phyloP scores from a whole-genome alignment of 139 green algal species.

The Eudorina sp. region DNA sequence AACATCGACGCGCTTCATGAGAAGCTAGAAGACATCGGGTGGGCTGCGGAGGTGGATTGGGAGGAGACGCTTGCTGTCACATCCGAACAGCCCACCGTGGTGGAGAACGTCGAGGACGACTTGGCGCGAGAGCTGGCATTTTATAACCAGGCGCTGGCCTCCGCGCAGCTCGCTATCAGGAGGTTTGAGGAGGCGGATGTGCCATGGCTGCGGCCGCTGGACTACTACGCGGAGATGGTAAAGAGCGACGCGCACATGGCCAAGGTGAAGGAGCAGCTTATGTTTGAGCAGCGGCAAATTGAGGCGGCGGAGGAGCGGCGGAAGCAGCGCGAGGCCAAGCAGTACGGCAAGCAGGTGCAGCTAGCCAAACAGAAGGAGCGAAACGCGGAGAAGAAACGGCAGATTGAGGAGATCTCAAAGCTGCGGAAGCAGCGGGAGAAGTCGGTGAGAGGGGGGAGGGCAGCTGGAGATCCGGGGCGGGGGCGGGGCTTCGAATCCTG shows the following conservation, averaged over 20 bases:
- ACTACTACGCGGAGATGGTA: constrained; percentile 99
- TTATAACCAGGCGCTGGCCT: constrained; percentile 92
- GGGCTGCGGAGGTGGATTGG: constrained; percentile 71
- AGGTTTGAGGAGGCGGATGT: constrained; percentile 77
- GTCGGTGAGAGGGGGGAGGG: constrained; percentile 63
- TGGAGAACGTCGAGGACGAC: constrained; percentile 89
- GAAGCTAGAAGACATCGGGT: constrained; percentile 93
- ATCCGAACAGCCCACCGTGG: constrained; percentile 29
- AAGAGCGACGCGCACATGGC: constrained; percentile 97
- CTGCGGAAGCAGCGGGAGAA: constrained; percentile 75
- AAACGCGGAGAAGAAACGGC: constrained; percentile 85
- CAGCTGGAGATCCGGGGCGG: too few species aligned
- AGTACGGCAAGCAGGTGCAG: constrained; percentile 93
- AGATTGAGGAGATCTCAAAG: constrained; percentile 86
- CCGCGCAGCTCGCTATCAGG: constrained; percentile 76
- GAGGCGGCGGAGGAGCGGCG: constrained; percentile 83
- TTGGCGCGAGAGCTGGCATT: constrained; percentile 92
- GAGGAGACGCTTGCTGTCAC: constrained; percentile 73
- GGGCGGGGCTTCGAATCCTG: too few species aligned
- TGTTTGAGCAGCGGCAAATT: constrained; percentile 87
- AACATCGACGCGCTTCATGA: constrained; percentile 88
- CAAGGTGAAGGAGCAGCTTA: constrained; percentile 90
- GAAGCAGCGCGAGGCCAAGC: constrained; percentile 94
- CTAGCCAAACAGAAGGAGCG: constrained; percentile 90
- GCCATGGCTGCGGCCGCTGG: constrained; percentile 85